Conservation (phyloP, 176 grass and related monocot species). For the Lolium rigidum region DNA sequence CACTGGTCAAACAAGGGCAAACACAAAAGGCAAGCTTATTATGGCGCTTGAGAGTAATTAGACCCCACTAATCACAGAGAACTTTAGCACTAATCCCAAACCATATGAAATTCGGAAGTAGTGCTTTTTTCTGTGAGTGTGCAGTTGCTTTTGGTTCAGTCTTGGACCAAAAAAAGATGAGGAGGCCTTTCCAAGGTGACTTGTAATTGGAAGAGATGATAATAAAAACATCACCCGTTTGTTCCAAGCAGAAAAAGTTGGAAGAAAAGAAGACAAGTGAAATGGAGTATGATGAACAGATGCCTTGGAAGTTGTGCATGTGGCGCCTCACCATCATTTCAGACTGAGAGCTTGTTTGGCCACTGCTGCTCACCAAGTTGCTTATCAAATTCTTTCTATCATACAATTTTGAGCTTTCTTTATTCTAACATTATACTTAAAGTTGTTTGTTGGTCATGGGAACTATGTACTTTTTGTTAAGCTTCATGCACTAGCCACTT, state of each 20-base stretch:
- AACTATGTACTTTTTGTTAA: too few species aligned
- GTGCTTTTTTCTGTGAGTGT: constrained; percentile 34
- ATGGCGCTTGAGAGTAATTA: constrained; percentile 61
- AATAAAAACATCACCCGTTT: constrained; percentile 21
- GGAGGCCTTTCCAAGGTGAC: constrained; percentile 30
- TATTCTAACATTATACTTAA: not conserved
- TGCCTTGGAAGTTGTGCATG: constrained; percentile 50
- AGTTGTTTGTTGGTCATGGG: not conserved
- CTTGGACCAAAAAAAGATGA: constrained; percentile 37
- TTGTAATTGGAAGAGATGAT: constrained; percentile 43
- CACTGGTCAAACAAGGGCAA: constrained; percentile 59
- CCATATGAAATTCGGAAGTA: constrained; percentile 25
- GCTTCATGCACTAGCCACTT: too few species aligned
- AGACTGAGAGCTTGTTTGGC: constrained; percentile 29
- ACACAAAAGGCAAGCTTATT: constrained; percentile 42
- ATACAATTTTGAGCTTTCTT: not conserved
- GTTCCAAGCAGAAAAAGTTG: constrained; percentile 45
- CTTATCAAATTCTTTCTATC: not conserved
- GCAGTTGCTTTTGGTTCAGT: constrained; percentile 40
- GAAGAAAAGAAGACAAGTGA: constrained; percentile 35
- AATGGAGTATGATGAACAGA: constrained; percentile 33
- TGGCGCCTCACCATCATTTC: constrained; percentile 52
- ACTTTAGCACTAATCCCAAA: constrained; percentile 61
- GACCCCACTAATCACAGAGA: constrained; percentile 61
- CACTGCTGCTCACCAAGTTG: not conserved